These are phyloP conservation scores for Gynandropsis gynandra DNA, from an alignment of 345 rosid species.

Conservation along the genomic window DNA sequence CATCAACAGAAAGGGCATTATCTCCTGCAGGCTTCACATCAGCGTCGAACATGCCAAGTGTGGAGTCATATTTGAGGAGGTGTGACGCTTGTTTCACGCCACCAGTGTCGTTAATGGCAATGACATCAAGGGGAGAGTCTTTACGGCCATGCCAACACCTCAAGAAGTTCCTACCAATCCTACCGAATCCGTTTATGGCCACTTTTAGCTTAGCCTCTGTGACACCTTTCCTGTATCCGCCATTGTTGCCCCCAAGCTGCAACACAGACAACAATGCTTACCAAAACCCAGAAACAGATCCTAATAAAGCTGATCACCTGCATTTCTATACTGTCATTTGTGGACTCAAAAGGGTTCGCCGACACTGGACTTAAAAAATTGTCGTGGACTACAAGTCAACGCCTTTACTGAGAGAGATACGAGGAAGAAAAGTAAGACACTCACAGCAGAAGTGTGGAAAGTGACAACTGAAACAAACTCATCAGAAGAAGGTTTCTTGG, in stretches of 20 bases:
- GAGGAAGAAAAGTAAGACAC: conserved; percentile 27
- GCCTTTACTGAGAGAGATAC: too few relatives aligned
- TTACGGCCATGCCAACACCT: conserved; percentile 96
- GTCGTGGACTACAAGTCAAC: too few relatives aligned
- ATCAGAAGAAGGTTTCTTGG: conserved; percentile 54
- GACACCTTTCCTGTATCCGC: conserved; percentile 60
- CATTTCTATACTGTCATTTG: too few relatives aligned
- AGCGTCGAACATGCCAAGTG: conserved; percentile 88
- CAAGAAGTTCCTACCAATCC: conserved; percentile 94
- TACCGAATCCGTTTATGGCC: conserved; percentile 87
- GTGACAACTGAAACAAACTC: conserved; percentile 61
- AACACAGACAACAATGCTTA: too few relatives aligned
- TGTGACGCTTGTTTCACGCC: conserved; percentile 94
- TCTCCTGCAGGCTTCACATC: conserved; percentile 85
- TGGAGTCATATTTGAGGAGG: conserved; percentile 90
- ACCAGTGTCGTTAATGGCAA: conserved; percentile 80
- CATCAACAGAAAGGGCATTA: conserved; percentile 86
- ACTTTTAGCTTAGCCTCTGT: conserved; percentile 81
- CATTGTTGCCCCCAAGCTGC: conserved; percentile 54
- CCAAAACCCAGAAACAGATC: conserved; percentile 2
- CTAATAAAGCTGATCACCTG: too few relatives aligned
- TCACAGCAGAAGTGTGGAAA: conserved; percentile 79
- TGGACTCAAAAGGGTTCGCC: too few relatives aligned
- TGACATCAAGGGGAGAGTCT: conserved; percentile 79
- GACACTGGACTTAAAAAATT: too few relatives aligned